Evolutionary conservation across 2,329 filamentous ascomycete genomes (phyloP).

Genomic region (Curvularia lunata): DNA sequence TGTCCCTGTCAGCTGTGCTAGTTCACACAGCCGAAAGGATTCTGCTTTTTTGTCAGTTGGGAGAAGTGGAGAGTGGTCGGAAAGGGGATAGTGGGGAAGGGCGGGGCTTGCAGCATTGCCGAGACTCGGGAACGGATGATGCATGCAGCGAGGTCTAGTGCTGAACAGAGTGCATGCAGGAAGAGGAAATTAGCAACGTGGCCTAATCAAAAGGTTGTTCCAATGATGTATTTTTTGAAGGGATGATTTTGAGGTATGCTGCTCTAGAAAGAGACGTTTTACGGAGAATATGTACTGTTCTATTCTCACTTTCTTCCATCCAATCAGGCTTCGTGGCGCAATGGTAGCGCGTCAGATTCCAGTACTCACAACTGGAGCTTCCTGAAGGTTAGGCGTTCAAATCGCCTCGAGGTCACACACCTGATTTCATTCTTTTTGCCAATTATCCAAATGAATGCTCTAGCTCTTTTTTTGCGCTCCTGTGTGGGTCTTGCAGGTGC

Average conservation of each 20-base stretch:
- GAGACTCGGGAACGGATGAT: background rate
- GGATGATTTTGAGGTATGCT: too few relatives aligned
- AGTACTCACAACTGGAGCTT: conserved; percentile 26
- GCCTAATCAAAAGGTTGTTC: background rate
- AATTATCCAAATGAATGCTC: background rate
- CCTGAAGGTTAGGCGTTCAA: conserved; percentile 41
- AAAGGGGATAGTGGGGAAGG: background rate
- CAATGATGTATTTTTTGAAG: background rate
- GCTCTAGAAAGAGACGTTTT: background rate
- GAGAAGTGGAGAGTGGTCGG: background rate
- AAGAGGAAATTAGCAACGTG: background rate
- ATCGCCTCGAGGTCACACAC: conserved; percentile 33
- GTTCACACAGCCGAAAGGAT: background rate
- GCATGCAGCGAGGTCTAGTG: conserved; percentile 6
- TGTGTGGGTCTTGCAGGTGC: background rate
- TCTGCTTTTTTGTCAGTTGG: background rate
- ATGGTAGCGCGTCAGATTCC: conserved; percentile 44
- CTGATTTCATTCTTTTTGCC: conserved; percentile 15
- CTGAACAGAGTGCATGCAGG: conserved; percentile 2
- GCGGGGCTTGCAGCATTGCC: background rate
- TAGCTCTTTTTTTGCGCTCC: background rate
- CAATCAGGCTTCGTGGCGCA: conserved; percentile 35
- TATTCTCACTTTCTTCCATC: conserved; percentile 6
- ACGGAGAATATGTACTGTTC: background rate
- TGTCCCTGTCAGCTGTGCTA: background rate